A percentile compares a stretch with the other conserved stretches of the same genome.
phyloP scores from a whole-genome alignment of 2,329 filamentous ascomycete genomes.

The Cytospora paraplurivora region DNA sequence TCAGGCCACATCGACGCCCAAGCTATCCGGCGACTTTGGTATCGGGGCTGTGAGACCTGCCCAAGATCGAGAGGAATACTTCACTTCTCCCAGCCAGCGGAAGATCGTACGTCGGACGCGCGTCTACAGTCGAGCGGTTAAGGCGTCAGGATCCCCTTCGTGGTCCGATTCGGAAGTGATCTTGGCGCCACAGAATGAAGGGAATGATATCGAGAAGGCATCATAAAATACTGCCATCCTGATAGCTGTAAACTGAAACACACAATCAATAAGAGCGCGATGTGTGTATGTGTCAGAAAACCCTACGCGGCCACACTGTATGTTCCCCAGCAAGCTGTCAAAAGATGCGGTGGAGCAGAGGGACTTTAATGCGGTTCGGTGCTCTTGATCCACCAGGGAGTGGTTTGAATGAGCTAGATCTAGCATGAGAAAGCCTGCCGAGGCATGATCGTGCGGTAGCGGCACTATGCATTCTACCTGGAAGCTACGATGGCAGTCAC shows the following conservation, averaged over 20 bases:
- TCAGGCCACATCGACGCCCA: background rate
- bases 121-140: background rate
- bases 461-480: background rate
- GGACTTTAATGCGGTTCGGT: background rate
- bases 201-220: background rate
- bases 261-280: background rate
- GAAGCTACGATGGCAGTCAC: background rate
- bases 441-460: background rate
- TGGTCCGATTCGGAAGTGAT: background rate
- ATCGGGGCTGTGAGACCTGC: background rate
- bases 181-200: background rate
- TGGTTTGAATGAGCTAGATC: background rate
- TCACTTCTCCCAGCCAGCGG: background rate
- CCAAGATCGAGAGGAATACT: background rate
- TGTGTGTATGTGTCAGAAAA: background rate
- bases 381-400: background rate
- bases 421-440: background rate
- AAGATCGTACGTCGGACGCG: conserved; percentile 1
- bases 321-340: background rate
- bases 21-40: background rate
- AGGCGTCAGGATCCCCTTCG: background rate
- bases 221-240: background rate
- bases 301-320: background rate
- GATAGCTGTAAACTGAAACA: background rate
- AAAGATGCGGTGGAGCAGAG: background rate